Percentiles rank a stretch among this genome's conserved stretches.
Conservation (phyloP, 768 basidiomycete species). For the Suillus brevipes region DNA sequence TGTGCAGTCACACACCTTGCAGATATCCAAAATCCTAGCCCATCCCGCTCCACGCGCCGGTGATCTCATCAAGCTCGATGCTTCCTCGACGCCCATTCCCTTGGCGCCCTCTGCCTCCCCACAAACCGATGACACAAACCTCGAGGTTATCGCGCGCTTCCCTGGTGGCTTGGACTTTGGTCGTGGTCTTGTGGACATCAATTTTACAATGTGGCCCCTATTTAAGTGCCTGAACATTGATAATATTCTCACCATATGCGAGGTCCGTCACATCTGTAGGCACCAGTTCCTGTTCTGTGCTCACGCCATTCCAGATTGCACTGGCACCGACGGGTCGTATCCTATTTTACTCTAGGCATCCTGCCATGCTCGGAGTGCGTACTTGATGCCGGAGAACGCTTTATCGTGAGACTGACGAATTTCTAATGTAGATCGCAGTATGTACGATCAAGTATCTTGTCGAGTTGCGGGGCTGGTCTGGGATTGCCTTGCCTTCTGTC, state of each 20-base stretch:
- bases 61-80: slow-evolving; percentile 83
- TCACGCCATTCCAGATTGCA: slow-evolving; percentile 56
- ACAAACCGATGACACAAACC: slow-evolving; percentile 41
- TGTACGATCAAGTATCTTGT: slow-evolving; percentile 88
- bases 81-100: slow-evolving; percentile 61
- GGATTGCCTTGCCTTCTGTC: slow-evolving; percentile 78
- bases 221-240: slow-evolving; percentile 93
- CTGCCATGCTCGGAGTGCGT: slow-evolving; percentile 84
- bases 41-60: slow-evolving; percentile 87
- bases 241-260: slow-evolving; percentile 90
- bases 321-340: slow-evolving; percentile 84
- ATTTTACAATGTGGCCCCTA: slow-evolving; percentile 96
- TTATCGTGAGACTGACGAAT: background rate
- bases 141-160: slow-evolving; percentile 88
- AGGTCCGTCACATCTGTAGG: slow-evolving; percentile 45
- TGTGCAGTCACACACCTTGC: slow-evolving; percentile 88
- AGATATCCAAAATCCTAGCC: slow-evolving; percentile 84
- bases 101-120: slow-evolving; percentile 31
- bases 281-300: background rate
- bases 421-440: slow-evolving; percentile 67
- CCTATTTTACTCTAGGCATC: slow-evolving; percentile 85
- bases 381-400: background rate
- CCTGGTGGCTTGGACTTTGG: slow-evolving; percentile 95
- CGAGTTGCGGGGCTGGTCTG: slow-evolving; percentile 91
- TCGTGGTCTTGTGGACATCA: slow-evolving; percentile 86